Percentiles rank a stretch among this genome's conserved stretches.
Evolutionary conservation across 352 stramenopile species (phyloP).

Genomic region (Poterioochromonas sp.): DNA sequence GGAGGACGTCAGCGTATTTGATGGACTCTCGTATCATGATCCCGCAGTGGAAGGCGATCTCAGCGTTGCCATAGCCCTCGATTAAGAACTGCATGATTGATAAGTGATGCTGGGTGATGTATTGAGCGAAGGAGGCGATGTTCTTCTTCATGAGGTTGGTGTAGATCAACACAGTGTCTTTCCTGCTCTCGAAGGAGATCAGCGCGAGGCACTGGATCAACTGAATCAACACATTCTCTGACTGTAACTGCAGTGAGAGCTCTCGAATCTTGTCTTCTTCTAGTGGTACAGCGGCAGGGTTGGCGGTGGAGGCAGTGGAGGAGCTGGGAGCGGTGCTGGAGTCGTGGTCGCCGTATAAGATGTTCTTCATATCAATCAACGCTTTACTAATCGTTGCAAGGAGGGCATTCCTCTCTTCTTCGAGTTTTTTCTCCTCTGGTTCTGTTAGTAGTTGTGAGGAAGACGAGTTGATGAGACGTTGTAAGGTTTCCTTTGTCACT

Average conservation of each 20-base stretch:
- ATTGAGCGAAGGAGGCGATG: slow-evolving; percentile 63
- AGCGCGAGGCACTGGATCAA: no score
- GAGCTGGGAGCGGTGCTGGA: no score
- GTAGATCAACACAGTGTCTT: slow-evolving; percentile 58
- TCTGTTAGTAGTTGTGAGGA: no score
- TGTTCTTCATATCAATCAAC: neutral
- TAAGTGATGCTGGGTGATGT: slow-evolving; percentile 51
- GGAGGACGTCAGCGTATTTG: slow-evolving; percentile 61
- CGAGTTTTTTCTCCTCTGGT: neutral
- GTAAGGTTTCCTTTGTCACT: no score
- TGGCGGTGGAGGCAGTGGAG: no score
- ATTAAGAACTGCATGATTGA: slow-evolving; percentile 38
- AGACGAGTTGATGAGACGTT: no score
- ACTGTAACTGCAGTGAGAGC: no score
- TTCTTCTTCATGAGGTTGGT: slow-evolving; percentile 76
- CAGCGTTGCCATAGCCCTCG: slow-evolving; percentile 64
- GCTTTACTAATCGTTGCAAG: neutral
- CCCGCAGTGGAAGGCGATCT: slow-evolving; percentile 73
- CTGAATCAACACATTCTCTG: no score
- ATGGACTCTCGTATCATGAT: slow-evolving; percentile 76
- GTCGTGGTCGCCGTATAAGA: neutral
- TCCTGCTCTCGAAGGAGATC: slow-evolving; percentile 54
- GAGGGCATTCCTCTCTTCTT: neutral
- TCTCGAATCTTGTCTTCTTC: no score
- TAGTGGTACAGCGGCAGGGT: no score